These are phyloP conservation scores for Lipomyces sp. DNA, from an alignment of 805 yeast species.

Conservation along the genomic window DNA sequence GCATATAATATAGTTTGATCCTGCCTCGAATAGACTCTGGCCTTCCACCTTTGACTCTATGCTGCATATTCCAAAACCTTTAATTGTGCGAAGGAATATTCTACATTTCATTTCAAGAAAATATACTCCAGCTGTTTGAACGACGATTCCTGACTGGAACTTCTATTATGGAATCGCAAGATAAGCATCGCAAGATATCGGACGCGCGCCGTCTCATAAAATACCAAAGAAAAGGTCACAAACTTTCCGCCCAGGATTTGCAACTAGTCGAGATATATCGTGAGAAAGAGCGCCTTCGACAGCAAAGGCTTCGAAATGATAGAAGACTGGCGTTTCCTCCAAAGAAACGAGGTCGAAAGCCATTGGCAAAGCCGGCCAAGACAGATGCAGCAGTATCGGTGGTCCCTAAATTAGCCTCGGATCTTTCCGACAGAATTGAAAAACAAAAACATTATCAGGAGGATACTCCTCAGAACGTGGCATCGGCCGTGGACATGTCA, in stretches of 20 bases:
- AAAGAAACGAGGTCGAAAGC: background rate
- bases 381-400: background rate
- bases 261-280: background rate
- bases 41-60: background rate
- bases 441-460: background rate
- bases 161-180: background rate
- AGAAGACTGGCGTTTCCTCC: background rate
- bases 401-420: background rate
- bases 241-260: background rate
- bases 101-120: background rate
- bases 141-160: background rate
- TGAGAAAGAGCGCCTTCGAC: background rate
- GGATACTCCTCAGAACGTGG: background rate
- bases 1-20: background rate
- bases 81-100: background rate
- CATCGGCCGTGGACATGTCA: background rate
- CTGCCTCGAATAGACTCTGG: background rate
- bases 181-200: background rate
- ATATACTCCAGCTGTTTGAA: no score
- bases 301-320: background rate
- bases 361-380: background rate
- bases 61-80: background rate
- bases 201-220: constrained; percentile 1
- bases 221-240: background rate
- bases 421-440: background rate